Evolutionary conservation across 2,329 filamentous ascomycete species (phyloP).

Genomic region (Elsinoe fawcettii): DNA sequence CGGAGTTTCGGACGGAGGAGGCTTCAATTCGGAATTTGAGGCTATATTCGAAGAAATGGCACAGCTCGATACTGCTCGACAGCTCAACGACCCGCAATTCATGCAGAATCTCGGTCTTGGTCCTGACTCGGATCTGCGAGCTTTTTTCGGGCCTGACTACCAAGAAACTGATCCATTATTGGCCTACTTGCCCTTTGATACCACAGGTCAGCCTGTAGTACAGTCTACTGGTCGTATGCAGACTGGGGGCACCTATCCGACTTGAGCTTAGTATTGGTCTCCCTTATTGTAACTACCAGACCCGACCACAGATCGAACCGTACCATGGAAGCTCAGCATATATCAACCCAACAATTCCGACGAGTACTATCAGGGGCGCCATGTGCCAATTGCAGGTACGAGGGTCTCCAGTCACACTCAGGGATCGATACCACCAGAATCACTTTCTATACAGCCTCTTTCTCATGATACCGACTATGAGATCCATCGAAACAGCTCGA

Average conservation of each 20-base stretch:
- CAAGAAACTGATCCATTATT: slow-evolving; percentile 36
- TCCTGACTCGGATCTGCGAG: slow-evolving; percentile 52
- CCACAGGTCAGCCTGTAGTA: neutral
- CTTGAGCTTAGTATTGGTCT: neutral
- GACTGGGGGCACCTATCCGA: neutral
- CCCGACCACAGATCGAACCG: too few relatives aligned
- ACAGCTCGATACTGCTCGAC: slow-evolving; percentile 47
- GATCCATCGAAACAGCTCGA: too few relatives aligned
- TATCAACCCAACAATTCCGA: too few relatives aligned
- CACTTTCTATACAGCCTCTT: too few relatives aligned
- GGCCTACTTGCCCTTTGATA: slow-evolving; percentile 29
- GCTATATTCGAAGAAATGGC: slow-evolving; percentile 50
- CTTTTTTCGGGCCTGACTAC: slow-evolving; percentile 40
- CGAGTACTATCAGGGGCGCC: too few relatives aligned
- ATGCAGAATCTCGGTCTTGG: slow-evolving; percentile 61
- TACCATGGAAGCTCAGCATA: too few relatives aligned
- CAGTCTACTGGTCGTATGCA: neutral
- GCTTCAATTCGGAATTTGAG: slow-evolving; percentile 11
- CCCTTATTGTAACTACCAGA: too few relatives aligned
- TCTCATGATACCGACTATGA: too few relatives aligned
- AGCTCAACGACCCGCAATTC: slow-evolving; percentile 51
- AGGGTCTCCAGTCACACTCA: too few relatives aligned
- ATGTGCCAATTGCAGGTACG: too few relatives aligned
- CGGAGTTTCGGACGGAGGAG: slow-evolving; percentile 8
- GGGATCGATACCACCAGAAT: too few relatives aligned